Base-by-base conservation (phyloP, 495 filamentous ascomycete species). In the Aspergillus olivimuriae region DNA sequence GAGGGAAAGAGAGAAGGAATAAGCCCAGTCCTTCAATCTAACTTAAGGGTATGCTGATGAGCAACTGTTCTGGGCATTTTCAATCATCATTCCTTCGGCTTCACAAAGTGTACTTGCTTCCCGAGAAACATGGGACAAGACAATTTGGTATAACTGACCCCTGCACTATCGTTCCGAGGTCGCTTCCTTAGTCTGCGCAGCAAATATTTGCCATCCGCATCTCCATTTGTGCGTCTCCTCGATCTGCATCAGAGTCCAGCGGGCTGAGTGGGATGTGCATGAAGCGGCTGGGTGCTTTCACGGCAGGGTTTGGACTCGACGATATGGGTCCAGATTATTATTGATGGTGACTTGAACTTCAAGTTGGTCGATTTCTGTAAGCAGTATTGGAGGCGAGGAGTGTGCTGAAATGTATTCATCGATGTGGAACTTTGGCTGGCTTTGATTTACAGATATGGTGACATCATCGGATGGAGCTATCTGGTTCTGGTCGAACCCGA, bases 161-260 rank as follows among this genome's bases (percentile, higher is more conserved):
- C 65, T 35, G 34, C 65, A n/a, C n/a, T n/a, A n/a, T 53, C 0
- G 61, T 34, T 17, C 53, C 47, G 4, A 75, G 44, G 5, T 68
- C 47, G 3, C 47, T 51, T 8, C 71, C 71, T 39, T 70, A 67
- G 3, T 68, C 69, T 8, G 58, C 63, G 42, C 71, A 73, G 51
- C 69, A 75, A 3, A 75, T 58, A 16, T 46, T 47, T 33, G 68
- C 63, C 65, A 69, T 67, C 4, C 60, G 45, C 46, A 69, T 51
- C 34, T 69, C 63, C 37, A 52, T 48, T 17, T 35, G 46, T 7
- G 52, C 57, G n/a, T 55, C 58, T 7, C 63, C 61, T 1, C 55
- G 51, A 15, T 44, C 36, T 20, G 34, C 15, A 20, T 14, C 36
- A 17, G 47, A 10, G 16, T 26, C 26, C 16, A 45, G 21, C 11